phyloP scores from a whole-genome alignment of 2,329 filamentous ascomycete genomes.

The Pseudocercospora fuligena region DNA sequence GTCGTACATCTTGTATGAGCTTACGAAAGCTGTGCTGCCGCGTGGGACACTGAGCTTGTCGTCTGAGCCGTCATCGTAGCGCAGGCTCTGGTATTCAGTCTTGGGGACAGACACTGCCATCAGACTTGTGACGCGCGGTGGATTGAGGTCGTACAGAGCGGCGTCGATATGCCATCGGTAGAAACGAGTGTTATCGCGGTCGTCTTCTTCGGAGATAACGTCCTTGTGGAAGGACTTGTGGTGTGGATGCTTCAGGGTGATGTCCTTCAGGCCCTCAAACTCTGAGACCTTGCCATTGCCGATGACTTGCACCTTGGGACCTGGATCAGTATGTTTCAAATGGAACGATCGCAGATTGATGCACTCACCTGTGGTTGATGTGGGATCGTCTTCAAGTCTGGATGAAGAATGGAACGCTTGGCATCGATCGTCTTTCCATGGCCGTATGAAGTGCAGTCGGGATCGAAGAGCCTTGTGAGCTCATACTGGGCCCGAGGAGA shows the following conservation, averaged over 20 bases:
- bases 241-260: conserved; percentile 74
- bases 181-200: conserved; percentile 63
- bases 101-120: conserved; percentile 74
- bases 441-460: conserved; percentile 67
- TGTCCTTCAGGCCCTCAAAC: conserved; percentile 72
- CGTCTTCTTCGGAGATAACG: conserved; percentile 64
- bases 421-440: conserved; percentile 76
- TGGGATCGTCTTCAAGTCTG: conserved; percentile 79
- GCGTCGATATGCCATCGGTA: conserved; percentile 84
- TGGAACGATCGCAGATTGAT: too few species aligned
- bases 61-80: conserved; percentile 73
- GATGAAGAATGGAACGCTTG: conserved; percentile 70
- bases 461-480: conserved; percentile 75
- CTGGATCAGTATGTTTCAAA: conserved; percentile 55
- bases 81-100: conserved; percentile 67
- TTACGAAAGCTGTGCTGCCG: conserved; percentile 77
- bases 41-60: conserved; percentile 71
- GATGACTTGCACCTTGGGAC: conserved; percentile 77
- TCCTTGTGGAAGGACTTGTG: conserved; percentile 77
- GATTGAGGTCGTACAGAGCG: conserved; percentile 75
- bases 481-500: conserved; percentile 74
- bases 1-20: conserved; percentile 73
- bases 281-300: conserved; percentile 72
- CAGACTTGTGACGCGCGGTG: conserved; percentile 73
- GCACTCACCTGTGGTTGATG: conserved; percentile 62